These are phyloP conservation scores for Eimeria sp. DNA, from an alignment of 169 alveolate genomes.

Conservation along the genomic window DNA sequence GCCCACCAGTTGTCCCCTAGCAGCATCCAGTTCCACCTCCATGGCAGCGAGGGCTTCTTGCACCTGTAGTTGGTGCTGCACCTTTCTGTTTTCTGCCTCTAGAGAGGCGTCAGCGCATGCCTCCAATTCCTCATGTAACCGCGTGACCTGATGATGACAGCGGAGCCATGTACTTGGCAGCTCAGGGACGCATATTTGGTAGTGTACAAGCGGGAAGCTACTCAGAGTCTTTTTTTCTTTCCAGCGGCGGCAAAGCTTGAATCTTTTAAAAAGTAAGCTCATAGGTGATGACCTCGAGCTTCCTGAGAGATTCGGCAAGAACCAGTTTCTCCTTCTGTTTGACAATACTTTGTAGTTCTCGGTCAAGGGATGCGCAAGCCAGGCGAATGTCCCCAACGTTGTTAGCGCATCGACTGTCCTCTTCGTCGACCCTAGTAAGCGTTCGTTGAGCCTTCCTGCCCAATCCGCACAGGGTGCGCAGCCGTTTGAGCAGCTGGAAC, in stretches of 20 bases:
- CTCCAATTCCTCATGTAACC: conserved; percentile 91
- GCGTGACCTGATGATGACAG: conserved; percentile 88
- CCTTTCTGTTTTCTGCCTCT: conserved; percentile 92
- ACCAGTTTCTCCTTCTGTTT: conserved; percentile 94
- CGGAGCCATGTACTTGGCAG: neutral
- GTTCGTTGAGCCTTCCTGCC: conserved; percentile 90
- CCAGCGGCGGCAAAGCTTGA: neutral
- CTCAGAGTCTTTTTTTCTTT: neutral
- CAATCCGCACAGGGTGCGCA: neutral
- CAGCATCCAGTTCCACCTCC: conserved; percentile 93
- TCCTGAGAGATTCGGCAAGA: conserved; percentile 95
- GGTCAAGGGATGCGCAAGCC: conserved; percentile 93
- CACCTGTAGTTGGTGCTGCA: conserved; percentile 92
- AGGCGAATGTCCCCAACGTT: conserved; percentile 91
- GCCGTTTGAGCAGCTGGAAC: neutral
- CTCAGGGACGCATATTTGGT: neutral
- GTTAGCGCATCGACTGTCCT: conserved; percentile 85
- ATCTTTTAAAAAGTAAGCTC: neutral
- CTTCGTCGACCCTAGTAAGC: conserved; percentile 86
- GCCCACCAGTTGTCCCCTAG: conserved; percentile 89
- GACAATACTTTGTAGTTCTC: conserved; percentile 89
- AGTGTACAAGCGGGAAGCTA: neutral
- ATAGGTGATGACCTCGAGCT: conserved; percentile 86
- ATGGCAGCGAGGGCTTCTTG: conserved; percentile 94
- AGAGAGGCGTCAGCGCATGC: conserved; percentile 93